Evolutionary conservation across 2,329 filamentous ascomycete genomes (phyloP).

Genomic region (Calonectria pteridis): DNA sequence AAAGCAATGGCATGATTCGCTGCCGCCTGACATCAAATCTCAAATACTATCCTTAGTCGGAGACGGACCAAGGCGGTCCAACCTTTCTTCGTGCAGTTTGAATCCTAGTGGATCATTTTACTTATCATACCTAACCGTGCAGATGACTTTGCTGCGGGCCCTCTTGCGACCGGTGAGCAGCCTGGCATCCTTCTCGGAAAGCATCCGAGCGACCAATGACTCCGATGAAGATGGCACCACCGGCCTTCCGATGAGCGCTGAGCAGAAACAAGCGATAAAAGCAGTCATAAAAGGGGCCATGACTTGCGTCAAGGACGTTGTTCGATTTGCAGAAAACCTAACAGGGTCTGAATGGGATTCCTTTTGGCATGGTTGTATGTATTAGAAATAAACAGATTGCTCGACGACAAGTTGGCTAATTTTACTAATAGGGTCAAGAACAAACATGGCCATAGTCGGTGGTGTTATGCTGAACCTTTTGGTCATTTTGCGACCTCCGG

Average conservation of each 20-base stretch:
- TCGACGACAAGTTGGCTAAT: not conserved
- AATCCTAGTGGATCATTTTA: not conserved
- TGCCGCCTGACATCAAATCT: not conserved
- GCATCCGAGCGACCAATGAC: not conserved
- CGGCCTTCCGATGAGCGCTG: not conserved
- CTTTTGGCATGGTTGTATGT: constrained; percentile 2
- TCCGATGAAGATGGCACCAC: not conserved
- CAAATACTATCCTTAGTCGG: not conserved
- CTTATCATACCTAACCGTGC: not conserved
- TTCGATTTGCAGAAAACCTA: not conserved
- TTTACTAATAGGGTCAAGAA: not conserved
- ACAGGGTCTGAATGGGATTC: constrained; percentile 1
- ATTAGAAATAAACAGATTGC: not conserved
- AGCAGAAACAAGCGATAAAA: not conserved
- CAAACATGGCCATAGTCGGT: not conserved
- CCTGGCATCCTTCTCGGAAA: not conserved
- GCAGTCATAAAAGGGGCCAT: not conserved
- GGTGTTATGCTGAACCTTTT: not conserved
- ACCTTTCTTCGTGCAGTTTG: not conserved
- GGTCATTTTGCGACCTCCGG: not conserved
- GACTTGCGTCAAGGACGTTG: not conserved
- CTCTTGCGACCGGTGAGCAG: not conserved
- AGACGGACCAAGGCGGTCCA: not conserved
- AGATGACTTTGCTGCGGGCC: not conserved
- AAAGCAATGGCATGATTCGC: not conserved